These are phyloP conservation scores for Leptoxyphium fumago DNA, from an alignment of 2,329 filamentous ascomycete genomes.

Conservation along the genomic window DNA sequence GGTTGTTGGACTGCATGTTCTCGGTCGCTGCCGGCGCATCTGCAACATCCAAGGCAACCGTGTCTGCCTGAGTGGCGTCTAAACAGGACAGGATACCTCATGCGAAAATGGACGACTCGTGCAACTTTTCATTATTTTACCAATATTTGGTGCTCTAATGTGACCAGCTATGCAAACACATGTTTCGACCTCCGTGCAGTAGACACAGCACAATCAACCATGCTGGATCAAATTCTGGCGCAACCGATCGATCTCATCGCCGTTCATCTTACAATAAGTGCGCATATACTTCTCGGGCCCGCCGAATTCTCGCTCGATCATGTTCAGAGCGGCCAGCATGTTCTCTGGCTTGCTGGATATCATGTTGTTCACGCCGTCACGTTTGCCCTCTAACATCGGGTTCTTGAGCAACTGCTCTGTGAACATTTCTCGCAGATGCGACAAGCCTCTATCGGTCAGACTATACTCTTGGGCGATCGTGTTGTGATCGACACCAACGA, in stretches of 20 bases:
- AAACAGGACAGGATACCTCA: too few relatives aligned
- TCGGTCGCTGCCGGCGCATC: too few relatives aligned
- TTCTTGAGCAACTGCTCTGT: constrained; percentile 38
- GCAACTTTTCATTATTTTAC: too few relatives aligned
- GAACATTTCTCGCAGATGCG: constrained; percentile 28
- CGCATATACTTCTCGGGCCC: constrained; percentile 49
- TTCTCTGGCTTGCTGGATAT: constrained; percentile 32
- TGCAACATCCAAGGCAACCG: too few relatives aligned
- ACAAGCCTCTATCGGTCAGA: constrained; percentile 49
- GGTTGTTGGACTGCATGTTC: too few relatives aligned
- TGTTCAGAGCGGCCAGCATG: constrained; percentile 36
- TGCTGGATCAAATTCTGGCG: constrained; percentile 29
- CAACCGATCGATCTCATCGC: constrained; percentile 39
- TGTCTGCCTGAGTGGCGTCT: too few relatives aligned
- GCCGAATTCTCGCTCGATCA: constrained; percentile 46
- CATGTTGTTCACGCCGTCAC: constrained; percentile 29
- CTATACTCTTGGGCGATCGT: constrained; percentile 53
- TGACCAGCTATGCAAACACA: background rate
- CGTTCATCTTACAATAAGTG: constrained; percentile 42
- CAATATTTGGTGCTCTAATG: too few relatives aligned
- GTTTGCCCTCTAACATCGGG: constrained; percentile 34
- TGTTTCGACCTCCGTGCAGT: background rate
- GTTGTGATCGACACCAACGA: constrained; percentile 47
- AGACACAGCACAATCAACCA: background rate
- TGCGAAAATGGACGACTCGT: too few relatives aligned